Evolutionary conservation across 169 alveolate species (phyloP).

Genomic region (Babesia bigemina): DNA sequence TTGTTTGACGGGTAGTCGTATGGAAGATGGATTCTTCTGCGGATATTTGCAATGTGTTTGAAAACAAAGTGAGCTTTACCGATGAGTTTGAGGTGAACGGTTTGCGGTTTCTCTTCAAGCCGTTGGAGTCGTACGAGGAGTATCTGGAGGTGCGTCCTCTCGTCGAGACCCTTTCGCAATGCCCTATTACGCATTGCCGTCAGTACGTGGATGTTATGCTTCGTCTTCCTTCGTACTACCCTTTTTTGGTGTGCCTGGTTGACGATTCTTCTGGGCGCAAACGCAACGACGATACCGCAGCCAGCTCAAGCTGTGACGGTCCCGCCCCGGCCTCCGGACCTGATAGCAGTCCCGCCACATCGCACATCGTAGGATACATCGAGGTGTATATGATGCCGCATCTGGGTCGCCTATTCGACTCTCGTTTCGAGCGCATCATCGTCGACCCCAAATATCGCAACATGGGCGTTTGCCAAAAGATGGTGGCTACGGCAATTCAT

Average conservation of each 20-base stretch:
- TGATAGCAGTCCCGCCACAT: neutral
- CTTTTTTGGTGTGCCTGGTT: conserved; percentile 34
- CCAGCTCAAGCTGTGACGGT: neutral
- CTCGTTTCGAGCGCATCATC: conserved; percentile 76
- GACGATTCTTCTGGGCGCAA: neutral
- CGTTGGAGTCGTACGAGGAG: conserved; percentile 59
- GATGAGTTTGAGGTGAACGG: conserved; percentile 24
- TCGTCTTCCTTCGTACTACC: conserved; percentile 39
- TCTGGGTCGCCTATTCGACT: conserved; percentile 77
- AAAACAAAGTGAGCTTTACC: neutral
- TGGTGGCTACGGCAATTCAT: conserved; percentile 61
- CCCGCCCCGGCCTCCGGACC: neutral
- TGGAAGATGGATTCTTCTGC: neutral
- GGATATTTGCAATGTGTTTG: conserved; percentile 1
- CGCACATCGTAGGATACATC: conserved; percentile 68
- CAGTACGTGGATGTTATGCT: conserved; percentile 56
- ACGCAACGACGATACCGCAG: neutral
- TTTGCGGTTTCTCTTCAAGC: conserved; percentile 28
- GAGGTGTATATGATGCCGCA: conserved; percentile 76
- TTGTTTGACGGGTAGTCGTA: no score
- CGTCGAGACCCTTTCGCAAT: conserved; percentile 45
- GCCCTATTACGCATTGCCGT: conserved; percentile 14
- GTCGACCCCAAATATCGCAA: conserved; percentile 71
- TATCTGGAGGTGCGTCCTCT: conserved; percentile 54
- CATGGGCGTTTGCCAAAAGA: conserved; percentile 60